Evolutionary conservation across 1,139 yeast species (phyloP).

Genomic region (Pichia sp.): DNA sequence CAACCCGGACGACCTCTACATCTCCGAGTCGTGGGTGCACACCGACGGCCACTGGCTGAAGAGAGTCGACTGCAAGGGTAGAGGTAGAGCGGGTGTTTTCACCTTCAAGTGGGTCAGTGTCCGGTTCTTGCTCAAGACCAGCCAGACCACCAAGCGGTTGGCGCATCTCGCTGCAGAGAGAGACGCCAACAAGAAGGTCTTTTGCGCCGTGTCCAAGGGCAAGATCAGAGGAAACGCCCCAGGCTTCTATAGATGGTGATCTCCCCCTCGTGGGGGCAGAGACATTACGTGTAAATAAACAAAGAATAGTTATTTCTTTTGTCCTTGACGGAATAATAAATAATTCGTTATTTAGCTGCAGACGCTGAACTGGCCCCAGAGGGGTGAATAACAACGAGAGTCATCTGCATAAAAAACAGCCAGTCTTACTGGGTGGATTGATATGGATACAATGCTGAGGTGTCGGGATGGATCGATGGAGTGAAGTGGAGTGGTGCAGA

Average conservation of each 20-base stretch:
- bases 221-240: slow-evolving; percentile 43
- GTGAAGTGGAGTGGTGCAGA: neutral
- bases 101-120: slow-evolving; percentile 77
- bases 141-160: slow-evolving; percentile 56
- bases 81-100: slow-evolving; percentile 83
- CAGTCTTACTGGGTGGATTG: neutral
- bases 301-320: neutral
- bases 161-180: slow-evolving; percentile 51
- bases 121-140: slow-evolving; percentile 67
- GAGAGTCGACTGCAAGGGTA: slow-evolving; percentile 80
- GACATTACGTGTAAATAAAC: neutral
- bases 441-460: neutral
- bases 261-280: neutral
- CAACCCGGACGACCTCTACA: slow-evolving; percentile 58
- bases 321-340: neutral
- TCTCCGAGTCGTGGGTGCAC: slow-evolving; percentile 88
- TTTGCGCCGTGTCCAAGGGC: slow-evolving; percentile 36
- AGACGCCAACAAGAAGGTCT: slow-evolving; percentile 41
- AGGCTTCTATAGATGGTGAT: slow-evolving; percentile 48
- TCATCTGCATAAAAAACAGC: no score
- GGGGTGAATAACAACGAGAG: no score
- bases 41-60: slow-evolving; percentile 74
- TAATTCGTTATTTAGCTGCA: neutral
- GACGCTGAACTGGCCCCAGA: neutral
- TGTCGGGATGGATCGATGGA: neutral